Evolutionary conservation across 257 asterid genomes (phyloP), one percentile per base, ranked within the genome.

Genomic region (Nicotiana attenuata): DNA sequence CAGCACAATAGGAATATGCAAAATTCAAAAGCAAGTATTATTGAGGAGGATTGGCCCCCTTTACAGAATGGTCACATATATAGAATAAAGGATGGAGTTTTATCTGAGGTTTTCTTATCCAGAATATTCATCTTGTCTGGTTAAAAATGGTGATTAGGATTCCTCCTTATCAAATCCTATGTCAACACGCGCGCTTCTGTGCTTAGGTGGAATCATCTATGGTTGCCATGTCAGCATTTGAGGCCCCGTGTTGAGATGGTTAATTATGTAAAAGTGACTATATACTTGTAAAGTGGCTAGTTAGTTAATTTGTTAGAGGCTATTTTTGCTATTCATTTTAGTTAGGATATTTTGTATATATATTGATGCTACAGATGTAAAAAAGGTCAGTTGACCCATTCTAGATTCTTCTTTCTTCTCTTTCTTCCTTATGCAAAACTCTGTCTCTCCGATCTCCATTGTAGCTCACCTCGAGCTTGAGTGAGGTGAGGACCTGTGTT

Each of bases 1-100:
- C 47, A 16, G 47, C 71, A 73, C 55, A 29, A 56, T 20, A n/a
- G 80, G 90, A 85, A 87, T 87, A 85, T 85, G 57, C 87, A 31
- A 60, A 83, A 60, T 85, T 84, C 84, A 88, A 91, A 86, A 91
- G 81, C 81, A 50, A 82, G 87, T 86, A 89, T 91, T 84, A 88
- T 91, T 87, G 92, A 67, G 76, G 79, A 78, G 84, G 68, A 87
- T 83, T 68, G 64, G 83, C 52, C 84, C 69, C 82, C 73, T 86
- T 82, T 84, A 26, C 73, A 81, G 86, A 85, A 85, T 83, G 89
- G 87, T 91, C 89, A 83, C 88, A 71, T 29, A 83, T 80, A 35
- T 41, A 78, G 94, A 91, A 89, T 86, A 87, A 81, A 88, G 86
- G 69, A 57, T 60, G 84, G 76, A 76, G 75, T 83, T 80, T 69